These are phyloP conservation scores for Fusarium concolor DNA, from an alignment of 2,329 filamentous ascomycete species.

Conservation along the genomic window DNA sequence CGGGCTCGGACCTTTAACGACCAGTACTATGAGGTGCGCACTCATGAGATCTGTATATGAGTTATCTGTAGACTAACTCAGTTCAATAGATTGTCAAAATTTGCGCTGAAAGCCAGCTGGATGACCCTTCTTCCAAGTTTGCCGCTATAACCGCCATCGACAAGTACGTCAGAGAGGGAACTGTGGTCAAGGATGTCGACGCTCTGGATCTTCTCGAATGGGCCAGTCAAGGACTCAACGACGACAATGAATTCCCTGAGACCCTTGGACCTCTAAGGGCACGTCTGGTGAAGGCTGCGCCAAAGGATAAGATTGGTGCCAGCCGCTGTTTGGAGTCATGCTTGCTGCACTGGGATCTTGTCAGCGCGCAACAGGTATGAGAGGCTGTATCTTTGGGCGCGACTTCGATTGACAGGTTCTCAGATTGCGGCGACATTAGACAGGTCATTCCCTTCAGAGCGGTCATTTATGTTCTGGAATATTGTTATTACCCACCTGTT, in stretches of 20 bases:
- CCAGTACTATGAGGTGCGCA: slow-evolving; percentile 65
- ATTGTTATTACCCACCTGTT: slow-evolving; percentile 65
- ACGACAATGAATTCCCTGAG: slow-evolving; percentile 57
- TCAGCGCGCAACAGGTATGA: slow-evolving; percentile 66
- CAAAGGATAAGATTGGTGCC: slow-evolving; percentile 57
- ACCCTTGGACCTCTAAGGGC: slow-evolving; percentile 63
- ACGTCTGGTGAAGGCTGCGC: slow-evolving; percentile 64
- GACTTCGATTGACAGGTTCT: slow-evolving; percentile 9
- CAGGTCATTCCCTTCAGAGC: slow-evolving; percentile 61
- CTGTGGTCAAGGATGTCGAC: slow-evolving; percentile 61
- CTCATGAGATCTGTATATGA: not conserved
- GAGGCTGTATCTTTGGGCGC: not conserved
- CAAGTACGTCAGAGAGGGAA: slow-evolving; percentile 60
- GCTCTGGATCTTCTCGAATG: slow-evolving; percentile 67
- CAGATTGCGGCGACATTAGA: slow-evolving; percentile 66
- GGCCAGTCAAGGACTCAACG: slow-evolving; percentile 56
- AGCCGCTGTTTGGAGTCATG: slow-evolving; percentile 64
- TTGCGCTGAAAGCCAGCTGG: slow-evolving; percentile 64
- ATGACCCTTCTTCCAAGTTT: slow-evolving; percentile 60
- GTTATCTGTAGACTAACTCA: slow-evolving; percentile 12
- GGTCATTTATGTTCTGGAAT: slow-evolving; percentile 65
- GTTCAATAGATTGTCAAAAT: slow-evolving; percentile 57
- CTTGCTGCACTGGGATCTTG: slow-evolving; percentile 65
- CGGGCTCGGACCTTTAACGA: slow-evolving; percentile 62
- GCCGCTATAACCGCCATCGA: slow-evolving; percentile 59